These are phyloP conservation scores for Dactylellina haptotyla DNA, from an alignment of 2,329 filamentous ascomycete species.

Conservation along the genomic window DNA sequence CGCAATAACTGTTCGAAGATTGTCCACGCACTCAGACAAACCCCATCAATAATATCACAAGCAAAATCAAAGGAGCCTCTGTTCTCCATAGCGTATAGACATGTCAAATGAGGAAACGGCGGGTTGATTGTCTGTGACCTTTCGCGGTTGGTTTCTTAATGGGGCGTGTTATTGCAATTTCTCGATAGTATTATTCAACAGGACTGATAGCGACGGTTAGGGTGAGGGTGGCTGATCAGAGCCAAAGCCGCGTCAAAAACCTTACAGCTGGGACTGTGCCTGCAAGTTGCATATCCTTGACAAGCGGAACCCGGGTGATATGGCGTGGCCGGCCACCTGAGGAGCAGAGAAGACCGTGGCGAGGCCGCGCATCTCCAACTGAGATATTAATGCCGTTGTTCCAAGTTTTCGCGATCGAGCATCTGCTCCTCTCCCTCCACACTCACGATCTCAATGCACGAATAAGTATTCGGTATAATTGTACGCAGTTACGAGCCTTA, in stretches of 20 bases:
- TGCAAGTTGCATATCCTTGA: conserved; percentile 28
- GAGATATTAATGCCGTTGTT: conserved; percentile 36
- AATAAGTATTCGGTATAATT: no score
- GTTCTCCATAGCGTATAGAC: not conserved
- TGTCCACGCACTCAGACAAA: not conserved
- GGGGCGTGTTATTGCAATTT: conserved; percentile 49
- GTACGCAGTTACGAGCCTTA: no score
- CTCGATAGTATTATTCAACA: conserved; percentile 17
- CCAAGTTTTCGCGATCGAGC: conserved; percentile 6
- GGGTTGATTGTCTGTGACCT: conserved; percentile 44
- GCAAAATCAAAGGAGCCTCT: not conserved
- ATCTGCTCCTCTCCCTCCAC: not conserved
- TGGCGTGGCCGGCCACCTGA: conserved; percentile 26
- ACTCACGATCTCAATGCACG: not conserved
- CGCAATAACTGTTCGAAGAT: not conserved
- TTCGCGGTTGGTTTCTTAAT: conserved; percentile 28
- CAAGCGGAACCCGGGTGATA: conserved; percentile 46
- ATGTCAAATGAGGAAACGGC: conserved; percentile 27
- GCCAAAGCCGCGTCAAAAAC: conserved; percentile 13
- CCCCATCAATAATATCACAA: not conserved
- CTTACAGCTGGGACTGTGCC: conserved; percentile 19
- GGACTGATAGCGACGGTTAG: conserved; percentile 12
- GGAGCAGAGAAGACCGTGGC: conserved; percentile 10
- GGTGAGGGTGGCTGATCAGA: conserved; percentile 24
- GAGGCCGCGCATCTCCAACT: conserved; percentile 18